A percentile compares a stretch with the other conserved stretches of the same genome.
These are phyloP conservation scores for Euryodendron excelsum DNA, from an alignment of 148 eudicot genomes.

Conservation along the genomic window DNA sequence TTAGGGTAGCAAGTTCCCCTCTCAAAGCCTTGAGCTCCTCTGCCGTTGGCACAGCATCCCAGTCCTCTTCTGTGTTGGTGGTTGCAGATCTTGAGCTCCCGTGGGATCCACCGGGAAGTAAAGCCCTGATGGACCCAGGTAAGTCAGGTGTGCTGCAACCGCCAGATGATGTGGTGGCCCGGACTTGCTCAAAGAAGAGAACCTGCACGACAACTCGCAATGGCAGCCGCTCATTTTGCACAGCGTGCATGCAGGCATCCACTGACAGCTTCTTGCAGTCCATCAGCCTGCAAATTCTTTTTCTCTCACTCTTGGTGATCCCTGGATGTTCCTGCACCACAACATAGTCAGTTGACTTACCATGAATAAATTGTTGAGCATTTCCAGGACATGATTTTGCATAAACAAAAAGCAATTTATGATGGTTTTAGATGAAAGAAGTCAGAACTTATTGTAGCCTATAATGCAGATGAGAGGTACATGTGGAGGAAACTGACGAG, in stretches of 20 bases:
- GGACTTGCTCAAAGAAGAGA: constrained; percentile 83
- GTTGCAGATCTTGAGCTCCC: constrained; percentile 81
- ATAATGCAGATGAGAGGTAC: neutral
- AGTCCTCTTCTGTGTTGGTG: constrained; percentile 79
- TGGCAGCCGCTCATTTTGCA: constrained; percentile 90
- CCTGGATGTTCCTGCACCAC: constrained; percentile 66
- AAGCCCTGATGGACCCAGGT: constrained; percentile 34
- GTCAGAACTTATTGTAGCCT: neutral
- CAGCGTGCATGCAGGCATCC: constrained; percentile 80
- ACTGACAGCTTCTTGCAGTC: constrained; percentile 79
- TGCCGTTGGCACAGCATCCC: constrained; percentile 65
- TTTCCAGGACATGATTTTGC: neutral
- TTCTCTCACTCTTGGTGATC: constrained; percentile 66
- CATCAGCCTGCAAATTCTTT: constrained; percentile 78
- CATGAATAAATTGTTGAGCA: neutral
- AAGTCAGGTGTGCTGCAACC: constrained; percentile 50
- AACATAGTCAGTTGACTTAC: neutral
- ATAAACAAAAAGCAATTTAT: neutral
- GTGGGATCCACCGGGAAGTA: constrained; percentile 57
- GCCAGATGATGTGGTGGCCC: constrained; percentile 40
- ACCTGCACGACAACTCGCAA: constrained; percentile 75
- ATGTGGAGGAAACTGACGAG: neutral
- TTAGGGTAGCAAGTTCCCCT: constrained; percentile 62
- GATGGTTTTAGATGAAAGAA: neutral
- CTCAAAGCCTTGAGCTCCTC: constrained; percentile 75